A percentile compares a stretch with the other conserved stretches of the same genome.
phyloP scores from a whole-genome alignment of 768 basidiomycete genomes.

The Mycena venus region DNA sequence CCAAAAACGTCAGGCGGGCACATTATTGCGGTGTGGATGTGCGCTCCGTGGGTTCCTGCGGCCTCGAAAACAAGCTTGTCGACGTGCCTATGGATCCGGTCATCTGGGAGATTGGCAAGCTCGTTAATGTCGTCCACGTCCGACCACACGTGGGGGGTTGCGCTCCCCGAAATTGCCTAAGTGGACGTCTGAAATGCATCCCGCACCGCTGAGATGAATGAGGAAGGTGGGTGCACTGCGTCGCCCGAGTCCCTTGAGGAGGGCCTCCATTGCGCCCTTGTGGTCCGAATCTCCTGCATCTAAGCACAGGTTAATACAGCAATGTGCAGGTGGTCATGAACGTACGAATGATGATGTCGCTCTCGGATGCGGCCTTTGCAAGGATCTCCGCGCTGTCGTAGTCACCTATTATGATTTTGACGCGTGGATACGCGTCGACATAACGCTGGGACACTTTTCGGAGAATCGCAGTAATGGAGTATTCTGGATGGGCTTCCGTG shows the following conservation, averaged over 20 bases:
- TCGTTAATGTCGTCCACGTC: slow-evolving; percentile 24
- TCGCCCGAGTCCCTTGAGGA: slow-evolving; percentile 10
- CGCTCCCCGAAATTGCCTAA: background rate
- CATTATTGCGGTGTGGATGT: slow-evolving; percentile 26
- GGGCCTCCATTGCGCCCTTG: slow-evolving; percentile 21
- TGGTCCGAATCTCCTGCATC: slow-evolving; percentile 29
- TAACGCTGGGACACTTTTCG: slow-evolving; percentile 21
- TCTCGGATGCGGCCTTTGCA: slow-evolving; percentile 12
- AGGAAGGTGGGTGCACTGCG: slow-evolving; percentile 21
- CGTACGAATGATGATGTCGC: slow-evolving; percentile 18
- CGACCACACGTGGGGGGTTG: slow-evolving; percentile 9
- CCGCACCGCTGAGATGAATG: slow-evolving; percentile 26
- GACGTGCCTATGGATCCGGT: slow-evolving; percentile 16
- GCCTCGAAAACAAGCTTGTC: slow-evolving; percentile 23
- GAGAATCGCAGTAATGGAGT: slow-evolving; percentile 19
- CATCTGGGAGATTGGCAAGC: background rate
- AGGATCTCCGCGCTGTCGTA: slow-evolving; percentile 24
- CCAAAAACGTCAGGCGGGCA: slow-evolving; percentile 29
- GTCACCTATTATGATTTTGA: slow-evolving; percentile 19
- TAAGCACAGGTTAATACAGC: background rate
- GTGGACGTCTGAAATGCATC: slow-evolving; percentile 18
- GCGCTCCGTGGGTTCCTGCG: slow-evolving; percentile 12
- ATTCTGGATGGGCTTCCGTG: slow-evolving; percentile 21
- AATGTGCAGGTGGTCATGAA: no score
- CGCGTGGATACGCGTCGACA: slow-evolving; percentile 19